Evolutionary conservation across 345 rosid genomes (phyloP).

Genomic region (Pelargonium nanum): DNA sequence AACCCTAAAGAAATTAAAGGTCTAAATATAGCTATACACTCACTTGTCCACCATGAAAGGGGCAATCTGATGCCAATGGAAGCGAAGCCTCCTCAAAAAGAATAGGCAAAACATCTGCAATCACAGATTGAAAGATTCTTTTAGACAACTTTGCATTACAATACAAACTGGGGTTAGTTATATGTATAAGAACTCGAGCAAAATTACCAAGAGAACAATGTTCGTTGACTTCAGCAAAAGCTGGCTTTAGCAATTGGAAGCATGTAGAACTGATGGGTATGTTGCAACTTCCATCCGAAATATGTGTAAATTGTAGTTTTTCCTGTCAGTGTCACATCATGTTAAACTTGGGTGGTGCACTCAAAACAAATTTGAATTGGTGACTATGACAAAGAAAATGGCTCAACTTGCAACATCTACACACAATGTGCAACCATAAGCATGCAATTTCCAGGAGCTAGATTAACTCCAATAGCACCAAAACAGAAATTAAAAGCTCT

Average conservation of each 20-base stretch:
- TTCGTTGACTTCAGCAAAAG: constrained; percentile 24
- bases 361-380: background rate
- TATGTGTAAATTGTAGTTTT: constrained; percentile 9
- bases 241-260: constrained; percentile 28
- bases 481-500: too few relatives aligned
- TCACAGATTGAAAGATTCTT: constrained; percentile 8
- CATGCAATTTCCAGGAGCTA: too few relatives aligned
- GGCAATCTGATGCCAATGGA: constrained; percentile 33
- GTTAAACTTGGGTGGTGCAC: background rate
- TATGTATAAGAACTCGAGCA: background rate
- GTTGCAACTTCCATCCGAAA: constrained; percentile 22
- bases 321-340: constrained; percentile 11
- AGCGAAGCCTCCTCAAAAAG: constrained; percentile 37
- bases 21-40: too few relatives aligned
- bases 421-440: too few relatives aligned
- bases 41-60: constrained; percentile 34
- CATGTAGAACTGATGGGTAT: constrained; percentile 21
- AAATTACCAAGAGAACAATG: constrained; percentile 33
- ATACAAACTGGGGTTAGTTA: background rate
- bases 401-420: too few relatives aligned
- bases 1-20: too few relatives aligned
- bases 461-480: too few relatives aligned
- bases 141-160: constrained; percentile 1
- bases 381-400: background rate
- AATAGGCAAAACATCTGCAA: constrained; percentile 53